These are phyloP conservation scores for Lichenothelia convexa DNA, from an alignment of 495 filamentous ascomycete genomes.

Conservation along the genomic window DNA sequence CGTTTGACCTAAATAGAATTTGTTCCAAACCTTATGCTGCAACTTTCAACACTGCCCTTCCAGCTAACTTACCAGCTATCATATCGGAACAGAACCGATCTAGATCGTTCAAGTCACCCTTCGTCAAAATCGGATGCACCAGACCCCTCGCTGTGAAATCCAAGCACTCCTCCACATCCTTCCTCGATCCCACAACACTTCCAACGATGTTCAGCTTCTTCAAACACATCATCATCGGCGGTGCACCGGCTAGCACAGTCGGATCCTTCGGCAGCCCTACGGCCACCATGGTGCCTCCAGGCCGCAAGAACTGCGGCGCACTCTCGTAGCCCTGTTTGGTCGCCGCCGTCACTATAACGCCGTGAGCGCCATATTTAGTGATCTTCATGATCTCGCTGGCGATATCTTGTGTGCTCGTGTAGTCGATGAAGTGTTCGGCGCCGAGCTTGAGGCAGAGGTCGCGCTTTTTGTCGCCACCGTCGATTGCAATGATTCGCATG, in stretches of 20 bases:
- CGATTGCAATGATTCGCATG: conserved; percentile 21
- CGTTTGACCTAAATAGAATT: too few relatives aligned
- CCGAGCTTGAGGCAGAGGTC: conserved; percentile 18
- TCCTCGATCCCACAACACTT: conserved; percentile 15
- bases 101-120: conserved; percentile 13
- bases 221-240: conserved; percentile 13
- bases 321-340: conserved; percentile 8
- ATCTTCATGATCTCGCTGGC: conserved; percentile 11
- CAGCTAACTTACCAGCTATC: conserved; percentile 12
- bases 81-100: conserved; percentile 13
- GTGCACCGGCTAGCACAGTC: conserved; percentile 11
- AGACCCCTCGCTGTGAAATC: conserved; percentile 17
- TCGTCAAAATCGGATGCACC: conserved; percentile 16
- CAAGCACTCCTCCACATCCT: conserved; percentile 17
- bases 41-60: conserved; percentile 14
- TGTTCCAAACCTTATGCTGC: conserved; percentile 1
- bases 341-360: conserved; percentile 14
- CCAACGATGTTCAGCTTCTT: conserved; percentile 16
- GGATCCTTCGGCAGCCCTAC: conserved; percentile 12
- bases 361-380: conserved; percentile 16
- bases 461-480: conserved; percentile 20
- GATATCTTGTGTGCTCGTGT: conserved; percentile 14
- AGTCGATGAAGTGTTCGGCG: conserved; percentile 24
- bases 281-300: conserved; percentile 16
- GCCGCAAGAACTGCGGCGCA: conserved; percentile 10